Conservation (phyloP, 2,329 filamentous ascomycete genomes). For the Pseudogymnoascus sp. region DNA sequence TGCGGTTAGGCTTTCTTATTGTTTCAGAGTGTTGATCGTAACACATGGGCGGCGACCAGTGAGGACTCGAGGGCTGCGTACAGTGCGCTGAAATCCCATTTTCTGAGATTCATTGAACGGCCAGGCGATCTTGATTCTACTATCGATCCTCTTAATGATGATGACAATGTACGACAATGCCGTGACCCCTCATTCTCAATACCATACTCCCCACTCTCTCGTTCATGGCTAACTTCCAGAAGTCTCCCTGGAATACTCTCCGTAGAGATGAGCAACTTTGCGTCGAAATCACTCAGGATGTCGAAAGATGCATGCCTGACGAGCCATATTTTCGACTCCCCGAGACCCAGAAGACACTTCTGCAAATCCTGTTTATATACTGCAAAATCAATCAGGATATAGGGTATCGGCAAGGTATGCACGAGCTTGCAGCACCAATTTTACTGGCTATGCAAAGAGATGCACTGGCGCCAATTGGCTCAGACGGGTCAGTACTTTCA, state of each 20-base stretch:
- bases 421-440: slow-evolving; percentile 86
- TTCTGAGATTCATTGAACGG: slow-evolving; percentile 75
- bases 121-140: slow-evolving; percentile 71
- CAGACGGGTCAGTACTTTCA: neutral
- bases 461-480: slow-evolving; percentile 48
- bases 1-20: slow-evolving; percentile 65
- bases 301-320: slow-evolving; percentile 83
- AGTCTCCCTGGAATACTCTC: slow-evolving; percentile 89
- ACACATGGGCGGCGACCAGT: slow-evolving; percentile 62
- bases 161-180: slow-evolving; percentile 44
- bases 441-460: slow-evolving; percentile 79
- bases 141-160: slow-evolving; percentile 80
- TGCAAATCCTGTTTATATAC: slow-evolving; percentile 89
- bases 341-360: slow-evolving; percentile 68
- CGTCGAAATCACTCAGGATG: slow-evolving; percentile 88
- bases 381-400: slow-evolving; percentile 84
- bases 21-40: slow-evolving; percentile 58
- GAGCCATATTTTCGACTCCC: slow-evolving; percentile 82
- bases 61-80: slow-evolving; percentile 68
- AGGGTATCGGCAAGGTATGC: slow-evolving; percentile 97
- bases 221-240: slow-evolving; percentile 37
- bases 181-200: neutral
- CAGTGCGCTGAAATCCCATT: slow-evolving; percentile 60
- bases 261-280: slow-evolving; percentile 77
- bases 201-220: neutral